A percentile compares a stretch with the other conserved stretches of the same genome.
Conservation (phyloP, 2,329 filamentous ascomycete genomes). For the Aureobasidium sp. region DNA sequence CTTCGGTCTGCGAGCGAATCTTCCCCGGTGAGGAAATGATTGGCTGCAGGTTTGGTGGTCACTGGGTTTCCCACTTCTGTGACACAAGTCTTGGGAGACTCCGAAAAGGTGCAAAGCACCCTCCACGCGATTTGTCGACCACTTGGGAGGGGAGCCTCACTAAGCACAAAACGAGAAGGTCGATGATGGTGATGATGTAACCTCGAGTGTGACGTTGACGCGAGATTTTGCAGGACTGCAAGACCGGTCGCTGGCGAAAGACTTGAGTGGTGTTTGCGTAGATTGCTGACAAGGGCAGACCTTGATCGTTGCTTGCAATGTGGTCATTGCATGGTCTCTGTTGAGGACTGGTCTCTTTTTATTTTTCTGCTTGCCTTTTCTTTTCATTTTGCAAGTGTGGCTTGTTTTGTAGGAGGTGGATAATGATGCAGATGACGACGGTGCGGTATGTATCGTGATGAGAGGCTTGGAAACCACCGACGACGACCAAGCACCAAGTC, state of each 20-base stretch:
- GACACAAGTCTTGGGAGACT: slow-evolving; percentile 1
- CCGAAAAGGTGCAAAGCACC: not conserved
- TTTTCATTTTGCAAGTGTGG: not conserved
- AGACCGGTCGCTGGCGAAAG: not conserved
- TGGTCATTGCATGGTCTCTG: not conserved
- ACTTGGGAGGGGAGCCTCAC: not conserved
- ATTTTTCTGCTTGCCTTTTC: not conserved
- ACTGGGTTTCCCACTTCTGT: not conserved
- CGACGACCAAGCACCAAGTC: not conserved
- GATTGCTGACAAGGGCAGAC: not conserved
- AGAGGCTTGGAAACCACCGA: not conserved
- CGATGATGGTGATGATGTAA: not conserved
- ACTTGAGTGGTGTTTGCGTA: not conserved
- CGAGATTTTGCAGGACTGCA: not conserved
- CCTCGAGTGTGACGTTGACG: not conserved
- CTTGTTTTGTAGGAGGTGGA: not conserved
- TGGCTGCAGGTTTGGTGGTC: no score
- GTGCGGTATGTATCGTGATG: not conserved
- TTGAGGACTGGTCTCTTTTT: not conserved
- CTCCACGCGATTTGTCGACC: not conserved
- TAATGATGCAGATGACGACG: not conserved
- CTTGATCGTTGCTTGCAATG: not conserved
- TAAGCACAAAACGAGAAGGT: not conserved
- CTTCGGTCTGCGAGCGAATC: not conserved
- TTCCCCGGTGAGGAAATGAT: slow-evolving; percentile 2